Evolutionary conservation across 345 rosid species (phyloP), one percentile per base, ranked within the genome.

Genomic region (Rubroshorea leprosula): DNA sequence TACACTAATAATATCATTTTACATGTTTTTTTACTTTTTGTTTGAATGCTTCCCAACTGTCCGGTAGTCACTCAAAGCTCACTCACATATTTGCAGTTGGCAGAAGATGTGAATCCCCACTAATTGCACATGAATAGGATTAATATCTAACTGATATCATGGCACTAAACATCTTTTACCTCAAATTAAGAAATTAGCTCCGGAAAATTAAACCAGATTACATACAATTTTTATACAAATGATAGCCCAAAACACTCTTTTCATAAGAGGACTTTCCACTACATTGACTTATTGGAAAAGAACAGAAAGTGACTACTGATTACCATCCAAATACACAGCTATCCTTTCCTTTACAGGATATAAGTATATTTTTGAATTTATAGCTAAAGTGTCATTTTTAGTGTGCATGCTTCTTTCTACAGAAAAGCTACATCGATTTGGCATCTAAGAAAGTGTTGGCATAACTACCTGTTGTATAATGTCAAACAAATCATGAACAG

Each of bases 401-500:
- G 7, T 35, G 41, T 35, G 41, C 41, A 35, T 35, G 11, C 7
- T 3, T 8, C 7, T 13, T 2, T 35, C 41, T 35, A 4, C 12
- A 55, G 48, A 21, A 19, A 22, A 21, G 23, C 23, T 19, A 13
- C 43, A 10, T 35, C 29, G 26, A 52, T 1, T 51, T 6, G 12
- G 13, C 62, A 16, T 35, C 41, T 51, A 21, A 23, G 17, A 13
- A 26, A 12, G 24, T 51, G 26, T 14, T 1, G 23, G 16, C 15
- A 62, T 29, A 15, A 29, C 16, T 68, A 87, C 96, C 95, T 80
- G 77, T 52, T 82, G 82, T 31, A 92, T 74, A 21, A 74, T 81
- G 55, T 77, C 62, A 54, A 92, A 92, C 58, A 92, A 68, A 72
- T 84, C 89, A 48, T 72, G 71, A 9, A 92, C 90, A 1, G 96